Base-by-base conservation (phyloP, 768 basidiomycete species). In the Mycena haematopus region DNA sequence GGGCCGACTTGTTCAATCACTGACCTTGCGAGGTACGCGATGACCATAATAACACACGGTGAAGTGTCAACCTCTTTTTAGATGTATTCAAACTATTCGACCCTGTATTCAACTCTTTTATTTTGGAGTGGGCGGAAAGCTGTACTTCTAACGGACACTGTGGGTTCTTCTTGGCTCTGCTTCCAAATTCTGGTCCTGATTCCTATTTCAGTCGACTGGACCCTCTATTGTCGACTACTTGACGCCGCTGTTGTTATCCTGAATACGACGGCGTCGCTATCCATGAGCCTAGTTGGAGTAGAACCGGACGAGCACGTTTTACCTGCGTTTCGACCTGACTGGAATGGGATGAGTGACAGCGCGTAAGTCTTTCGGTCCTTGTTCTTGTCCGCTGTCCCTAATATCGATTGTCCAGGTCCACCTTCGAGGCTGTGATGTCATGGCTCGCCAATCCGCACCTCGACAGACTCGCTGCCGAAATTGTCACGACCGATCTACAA, bases 161-260 rank as follows among this genome's bases (percentile, higher is more conserved):
- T 88, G 68, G 70, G 86, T 73, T 21, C 14, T 49, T 45, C 27
- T 25, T n/a, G n/a, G n/a, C n/a, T 36, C 21, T 44, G 52, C 22
- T 19, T 56, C 10, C 6, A 45, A 55, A 38, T 51, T 35, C 58
- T 40, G 57, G 54, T 15, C 29, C 66, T 64, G 45, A 59, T 44
- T 22, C n/a, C 35, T 46, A 19, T 40, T 38, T 9, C 52, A 90
- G 88, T 86, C 67, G 76, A 86, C 62, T 90, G 88, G 88, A 71
- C 69, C 36, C 73, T 87, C 25, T 85, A 84, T 60, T 77, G 74
- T 33, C 76, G 77, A 54, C 63, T 86, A 10, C 65, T 87, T 0
- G 77, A 82, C 60, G 73, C 73, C 13, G 74, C 76, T 6, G 67
- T 82, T 17, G 68, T 61, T 0, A 65, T 86, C 13, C 70, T 87